Base-by-base conservation (phyloP, 202 grass and related monocot species). In the Miscanthus sacchariflorus region DNA sequence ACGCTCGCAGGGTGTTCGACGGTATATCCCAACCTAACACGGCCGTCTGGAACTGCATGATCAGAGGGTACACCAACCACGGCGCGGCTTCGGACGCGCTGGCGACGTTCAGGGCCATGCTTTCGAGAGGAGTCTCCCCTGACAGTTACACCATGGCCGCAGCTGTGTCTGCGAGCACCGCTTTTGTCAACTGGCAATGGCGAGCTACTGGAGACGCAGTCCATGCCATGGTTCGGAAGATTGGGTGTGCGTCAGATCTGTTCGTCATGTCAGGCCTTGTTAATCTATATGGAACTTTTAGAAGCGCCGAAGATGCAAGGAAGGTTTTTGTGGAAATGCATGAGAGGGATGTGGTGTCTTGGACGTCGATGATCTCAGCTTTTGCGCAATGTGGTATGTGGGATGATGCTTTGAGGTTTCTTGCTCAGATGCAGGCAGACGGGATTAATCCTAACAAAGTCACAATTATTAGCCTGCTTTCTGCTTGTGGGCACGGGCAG, bases 311-410 rank as follows among this genome's bases (percentile, higher is more conserved):
- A 5, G 23, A 79, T 63, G 96, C 93, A 6, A 93, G 85, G 39
- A 73, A 88, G 70, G 7, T 98, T 81, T 98, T 98, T 28, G 87
- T 85, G 36, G 89, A 94, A 89, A 98, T 95, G 88, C 84, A 10
- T 12, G 70, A 93, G 4, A 89, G 78, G 82, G 96, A 98, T 81
- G 90, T 98, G 9, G 93, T 98, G 27, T 87, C 93, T 33, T 98
- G 96, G 96, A 98, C 96, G 2, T 95, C 85, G 11, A 90, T 98
- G 89, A 81, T 98, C 23, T 94, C 93, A 74, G 87, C 91, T 27
- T 95, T 85, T 80, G 77, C 90, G 4, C 89, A 89, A 5, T 17
- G 71, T 71, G 49, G 87, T 21, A 72, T 79, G 58, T 92, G 89
- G 90, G 83, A 92, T 76, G 85, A 84, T 70, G 93, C 64, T 10